These are phyloP conservation scores for Maudiozyma humilis DNA, from an alignment of 1,139 yeast genomes.

Conservation along the genomic window DNA sequence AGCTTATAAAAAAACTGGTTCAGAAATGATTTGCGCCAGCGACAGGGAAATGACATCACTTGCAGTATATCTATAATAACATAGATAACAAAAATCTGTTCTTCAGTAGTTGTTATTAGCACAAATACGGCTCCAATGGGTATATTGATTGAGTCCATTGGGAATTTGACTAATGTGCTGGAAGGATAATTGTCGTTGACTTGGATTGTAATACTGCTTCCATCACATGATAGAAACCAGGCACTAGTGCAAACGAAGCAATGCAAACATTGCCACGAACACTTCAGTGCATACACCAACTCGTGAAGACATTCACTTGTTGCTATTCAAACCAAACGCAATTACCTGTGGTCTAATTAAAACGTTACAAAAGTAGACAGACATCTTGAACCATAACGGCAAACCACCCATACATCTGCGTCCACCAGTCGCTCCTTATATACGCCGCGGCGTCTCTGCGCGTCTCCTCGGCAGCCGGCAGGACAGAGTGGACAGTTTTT, in stretches of 20 bases:
- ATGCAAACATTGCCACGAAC: too few relatives aligned
- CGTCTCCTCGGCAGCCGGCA: too few relatives aligned
- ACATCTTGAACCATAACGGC: too few relatives aligned
- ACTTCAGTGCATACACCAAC: too few relatives aligned
- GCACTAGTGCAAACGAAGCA: background rate
- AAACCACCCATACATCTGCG: too few relatives aligned
- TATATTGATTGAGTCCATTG: constrained; percentile 18
- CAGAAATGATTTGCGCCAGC: constrained; percentile 4
- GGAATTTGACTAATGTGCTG: constrained; percentile 33
- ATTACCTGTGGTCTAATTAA: too few relatives aligned
- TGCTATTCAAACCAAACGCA: background rate
- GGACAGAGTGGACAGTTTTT: too few relatives aligned
- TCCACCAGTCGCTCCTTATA: too few relatives aligned
- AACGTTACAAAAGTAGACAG: too few relatives aligned
- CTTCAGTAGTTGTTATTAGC: constrained; percentile 18
- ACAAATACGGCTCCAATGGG: constrained; percentile 31
- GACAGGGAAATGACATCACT: background rate
- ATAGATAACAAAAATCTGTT: constrained; percentile 5
- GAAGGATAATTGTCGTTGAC: background rate
- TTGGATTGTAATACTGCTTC: background rate
- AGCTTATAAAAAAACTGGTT: background rate
- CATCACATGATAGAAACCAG: background rate
- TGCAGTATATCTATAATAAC: background rate
- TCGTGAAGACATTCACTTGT: too few relatives aligned
- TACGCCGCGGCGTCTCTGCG: background rate